phyloP scores from a whole-genome alignment of 164 flowering plant species.

The Vitis vinifera region ASM3070453v1 NC_081821.1:4975501-4976000 shows the following conservation, averaged over 20 bases:
- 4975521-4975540: neutral
- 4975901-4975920: neutral
- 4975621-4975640: too few species aligned
- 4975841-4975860: slow-evolving; percentile 11
- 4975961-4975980: too few species aligned
- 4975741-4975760: neutral
- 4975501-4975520: slow-evolving; percentile 12
- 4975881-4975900: neutral
- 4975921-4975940: neutral
- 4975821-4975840: slow-evolving; percentile 14
- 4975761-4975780: neutral
- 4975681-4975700: too few species aligned
- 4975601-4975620: too few species aligned
- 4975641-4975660: too few species aligned
- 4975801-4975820: slow-evolving; percentile 2
- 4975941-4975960: neutral
- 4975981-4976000: too few species aligned
- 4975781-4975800: slow-evolving; percentile 9
- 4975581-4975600: too few species aligned
- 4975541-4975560: neutral
- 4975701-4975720: too few species aligned
- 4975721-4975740: too few species aligned
- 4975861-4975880: neutral
- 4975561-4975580: slow-evolving; percentile 7
- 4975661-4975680: too few species aligned